A percentile compares a stretch with the other conserved stretches of the same genome.
phyloP scores from a whole-genome alignment of 192 early-diverging fungal species.

The Phycomyces blakesleeanus region DNA sequence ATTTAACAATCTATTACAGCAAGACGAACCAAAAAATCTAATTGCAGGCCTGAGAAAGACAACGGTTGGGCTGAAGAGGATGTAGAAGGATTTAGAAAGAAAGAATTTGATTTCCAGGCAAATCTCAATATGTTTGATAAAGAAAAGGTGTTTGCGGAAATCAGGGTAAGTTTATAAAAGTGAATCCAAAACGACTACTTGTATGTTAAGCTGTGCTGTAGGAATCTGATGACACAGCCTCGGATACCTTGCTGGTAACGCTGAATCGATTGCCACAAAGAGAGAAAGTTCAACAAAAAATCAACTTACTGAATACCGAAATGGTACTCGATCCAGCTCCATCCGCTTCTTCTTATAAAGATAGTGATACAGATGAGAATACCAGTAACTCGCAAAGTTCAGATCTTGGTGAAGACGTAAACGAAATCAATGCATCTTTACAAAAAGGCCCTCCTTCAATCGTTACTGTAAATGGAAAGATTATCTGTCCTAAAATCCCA shows the following conservation, averaged over 20 bases:
- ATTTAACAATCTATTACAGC: too few relatives aligned
- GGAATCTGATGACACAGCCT: conserved; percentile 63
- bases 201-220: conserved; percentile 8
- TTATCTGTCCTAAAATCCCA: conserved; percentile 57
- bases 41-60: background rate
- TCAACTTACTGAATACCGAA: conserved; percentile 51
- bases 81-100: conserved; percentile 53
- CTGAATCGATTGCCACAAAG: conserved; percentile 53
- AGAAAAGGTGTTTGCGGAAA: conserved; percentile 43
- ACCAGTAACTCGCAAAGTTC: conserved; percentile 22
- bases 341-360: too few relatives aligned
- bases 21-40: background rate
- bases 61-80: conserved; percentile 59
- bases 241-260: conserved; percentile 70
- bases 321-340: conserved; percentile 60
- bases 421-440: background rate
- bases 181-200: background rate
- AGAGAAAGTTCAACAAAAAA: conserved; percentile 18
- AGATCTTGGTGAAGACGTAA: background rate
- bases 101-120: conserved; percentile 65
- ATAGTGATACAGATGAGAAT: conserved; percentile 20
- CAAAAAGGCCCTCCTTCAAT: conserved; percentile 2
- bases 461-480: conserved; percentile 18
- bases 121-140: conserved; percentile 71
- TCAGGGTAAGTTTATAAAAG: conserved; percentile 27